Base-by-base conservation (phyloP, 371 early-diverging fungal species). In the Aphelidium insulamus region DNA sequence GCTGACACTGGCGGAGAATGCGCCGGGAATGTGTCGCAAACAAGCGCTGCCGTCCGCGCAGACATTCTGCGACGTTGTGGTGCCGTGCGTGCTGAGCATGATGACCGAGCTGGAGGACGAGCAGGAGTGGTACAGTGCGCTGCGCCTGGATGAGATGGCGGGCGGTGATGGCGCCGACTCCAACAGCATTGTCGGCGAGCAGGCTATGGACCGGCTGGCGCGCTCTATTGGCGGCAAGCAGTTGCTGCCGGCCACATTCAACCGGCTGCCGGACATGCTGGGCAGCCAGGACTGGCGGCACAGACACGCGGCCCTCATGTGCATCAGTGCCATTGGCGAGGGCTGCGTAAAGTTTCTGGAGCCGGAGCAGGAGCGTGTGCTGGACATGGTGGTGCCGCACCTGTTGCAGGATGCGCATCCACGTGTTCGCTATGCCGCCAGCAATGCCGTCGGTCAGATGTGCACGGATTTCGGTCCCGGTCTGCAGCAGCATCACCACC, bases 361-460 rank as follows among this genome's bases (percentile, higher is more conserved):
- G 45, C 69, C 68, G 16, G 87, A 87, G 39, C 67, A 94, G 23
- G 68, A 59, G 36, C 70, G 76, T 40, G 72, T 95, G 21, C 65
- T 86, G 33, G 59, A 62, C 52, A 58, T 90, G 51, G 62, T 95
- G 17, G 44, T 73, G 5, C 82, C 84, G 26, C 72, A 64, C 48
- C n/a, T n/a, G n/a, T 57, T 85, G 43, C 62, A 70, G 28, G 94
- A 97, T 50, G 66, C 79, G n/a, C 85, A 94, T 43, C 78, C 87
- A 12, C 73, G 95, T 37, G 94, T 97, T 23, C 77, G 90, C 28
- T 81, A 87, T 54, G 92, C 94, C 29, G 82, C 83, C 21, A 87
- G 86, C 57, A 86, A 91, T 50, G 74, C 84, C 30, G 53, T 92
- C 27, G 97, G 97, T 14, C 95, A 94, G 55, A 72, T 97, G 76